Evolutionary conservation across 2,329 filamentous ascomycete genomes (phyloP).

Genomic region (Aspergillus neotritici): DNA sequence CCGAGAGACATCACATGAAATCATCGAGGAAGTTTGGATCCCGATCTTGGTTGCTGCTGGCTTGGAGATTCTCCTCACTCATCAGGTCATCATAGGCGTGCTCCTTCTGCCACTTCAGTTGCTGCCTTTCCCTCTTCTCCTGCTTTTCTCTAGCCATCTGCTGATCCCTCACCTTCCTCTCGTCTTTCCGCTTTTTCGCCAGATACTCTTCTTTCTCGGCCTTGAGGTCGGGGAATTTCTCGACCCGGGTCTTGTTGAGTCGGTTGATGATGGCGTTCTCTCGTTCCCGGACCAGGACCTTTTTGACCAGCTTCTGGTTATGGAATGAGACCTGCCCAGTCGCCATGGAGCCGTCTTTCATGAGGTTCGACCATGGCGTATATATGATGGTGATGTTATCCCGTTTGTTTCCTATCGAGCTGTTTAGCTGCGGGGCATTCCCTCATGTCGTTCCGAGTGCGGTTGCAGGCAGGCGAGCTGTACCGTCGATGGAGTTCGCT

Average conservation of each 20-base stretch:
- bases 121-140: conserved; percentile 66
- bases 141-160: conserved; percentile 37
- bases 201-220: conserved; percentile 74
- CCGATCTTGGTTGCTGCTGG: conserved; percentile 79
- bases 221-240: conserved; percentile 77
- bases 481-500: conserved; percentile 95
- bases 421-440: conserved; percentile 12
- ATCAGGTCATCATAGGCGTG: conserved; percentile 95
- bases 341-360: conserved; percentile 94
- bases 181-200: conserved; percentile 64
- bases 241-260: conserved; percentile 93
- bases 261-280: conserved; percentile 92
- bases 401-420: conserved; percentile 78
- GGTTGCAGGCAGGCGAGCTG: conserved; percentile 11
- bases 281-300: conserved; percentile 69
- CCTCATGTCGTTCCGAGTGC: too few species aligned
- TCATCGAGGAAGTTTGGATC: conserved; percentile 72
- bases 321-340: conserved; percentile 93
- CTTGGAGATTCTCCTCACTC: conserved; percentile 70
- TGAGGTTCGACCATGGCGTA: conserved; percentile 93
- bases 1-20: conserved; percentile 64
- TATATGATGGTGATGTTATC: conserved; percentile 96
- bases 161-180: conserved; percentile 44
- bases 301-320: conserved; percentile 75
- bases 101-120: conserved; percentile 92